phyloP scores from a whole-genome alignment of 2,329 filamentous ascomycete species.

The Xylaria arbuscula region DNA sequence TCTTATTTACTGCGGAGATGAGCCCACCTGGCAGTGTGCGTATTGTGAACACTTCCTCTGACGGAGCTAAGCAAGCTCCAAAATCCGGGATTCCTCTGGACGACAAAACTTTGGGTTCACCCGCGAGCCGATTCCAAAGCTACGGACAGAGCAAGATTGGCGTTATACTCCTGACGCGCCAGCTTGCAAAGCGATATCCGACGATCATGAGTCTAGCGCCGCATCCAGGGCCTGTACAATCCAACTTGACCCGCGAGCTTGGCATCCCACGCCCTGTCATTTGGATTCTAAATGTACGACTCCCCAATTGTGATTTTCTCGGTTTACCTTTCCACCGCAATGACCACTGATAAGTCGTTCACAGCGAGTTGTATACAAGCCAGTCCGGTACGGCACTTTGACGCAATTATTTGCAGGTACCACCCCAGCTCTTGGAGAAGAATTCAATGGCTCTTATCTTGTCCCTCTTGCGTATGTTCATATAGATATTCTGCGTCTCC shows the following conservation, averaged over 20 bases:
- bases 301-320: background rate
- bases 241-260: background rate
- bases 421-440: background rate
- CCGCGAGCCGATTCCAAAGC: background rate
- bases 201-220: background rate
- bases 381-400: background rate
- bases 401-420: background rate
- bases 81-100: background rate
- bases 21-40: background rate
- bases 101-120: background rate
- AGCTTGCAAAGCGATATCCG: background rate
- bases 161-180: background rate
- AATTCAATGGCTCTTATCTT: background rate
- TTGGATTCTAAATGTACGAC: background rate
- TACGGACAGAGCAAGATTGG: background rate
- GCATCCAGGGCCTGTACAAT: background rate
- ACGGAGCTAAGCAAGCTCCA: constrained; percentile 1
- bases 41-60: background rate
- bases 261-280: background rate
- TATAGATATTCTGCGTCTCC: background rate
- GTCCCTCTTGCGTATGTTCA: background rate
- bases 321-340: background rate
- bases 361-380: background rate
- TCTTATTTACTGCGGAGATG: background rate
- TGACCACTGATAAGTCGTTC: background rate